These are phyloP conservation scores for Rhizophagus clarus DNA, from an alignment of 192 early-diverging fungal genomes.

Conservation along the genomic window DNA sequence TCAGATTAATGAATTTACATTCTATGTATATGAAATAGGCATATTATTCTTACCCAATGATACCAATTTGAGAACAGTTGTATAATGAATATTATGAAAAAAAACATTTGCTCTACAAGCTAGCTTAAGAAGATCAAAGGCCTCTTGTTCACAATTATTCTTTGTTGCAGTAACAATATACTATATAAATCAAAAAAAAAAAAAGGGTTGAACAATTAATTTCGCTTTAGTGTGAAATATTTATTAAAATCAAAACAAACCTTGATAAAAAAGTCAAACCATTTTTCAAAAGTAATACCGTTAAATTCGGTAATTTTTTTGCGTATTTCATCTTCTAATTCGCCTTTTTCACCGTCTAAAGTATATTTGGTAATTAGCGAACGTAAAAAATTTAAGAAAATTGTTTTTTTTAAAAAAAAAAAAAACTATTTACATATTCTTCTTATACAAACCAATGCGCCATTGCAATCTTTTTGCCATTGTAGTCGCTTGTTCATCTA, in stretches of 20 bases:
- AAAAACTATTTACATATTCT: neutral
- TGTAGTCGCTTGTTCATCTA: constrained; percentile 40
- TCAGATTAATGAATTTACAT: neutral
- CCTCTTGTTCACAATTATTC: constrained; percentile 56
- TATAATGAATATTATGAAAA: constrained; percentile 50
- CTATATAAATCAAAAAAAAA: constrained; percentile 35
- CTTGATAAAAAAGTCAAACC: constrained; percentile 67
- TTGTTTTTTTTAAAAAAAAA: neutral
- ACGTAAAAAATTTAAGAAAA: no score
- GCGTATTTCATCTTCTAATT: constrained; percentile 23
- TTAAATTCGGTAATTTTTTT: constrained; percentile 37
- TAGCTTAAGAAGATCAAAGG: constrained; percentile 55
- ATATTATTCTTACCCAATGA: constrained; percentile 56
- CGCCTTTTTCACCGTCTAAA: constrained; percentile 14
- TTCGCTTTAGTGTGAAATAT: no score
- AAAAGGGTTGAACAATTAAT: no score
- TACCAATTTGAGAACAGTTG: constrained; percentile 46
- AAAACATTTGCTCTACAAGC: constrained; percentile 63
- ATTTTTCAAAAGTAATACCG: constrained; percentile 51
- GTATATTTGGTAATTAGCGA: neutral
- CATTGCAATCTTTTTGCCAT: constrained; percentile 44
- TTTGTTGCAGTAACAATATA: constrained; percentile 55
- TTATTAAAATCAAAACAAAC: constrained; percentile 36
- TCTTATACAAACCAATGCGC: constrained; percentile 34
- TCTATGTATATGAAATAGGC: neutral